These are phyloP conservation scores for Diplodia seriata DNA, from an alignment of 2,329 filamentous ascomycete species.

Conservation along the genomic window DNA sequence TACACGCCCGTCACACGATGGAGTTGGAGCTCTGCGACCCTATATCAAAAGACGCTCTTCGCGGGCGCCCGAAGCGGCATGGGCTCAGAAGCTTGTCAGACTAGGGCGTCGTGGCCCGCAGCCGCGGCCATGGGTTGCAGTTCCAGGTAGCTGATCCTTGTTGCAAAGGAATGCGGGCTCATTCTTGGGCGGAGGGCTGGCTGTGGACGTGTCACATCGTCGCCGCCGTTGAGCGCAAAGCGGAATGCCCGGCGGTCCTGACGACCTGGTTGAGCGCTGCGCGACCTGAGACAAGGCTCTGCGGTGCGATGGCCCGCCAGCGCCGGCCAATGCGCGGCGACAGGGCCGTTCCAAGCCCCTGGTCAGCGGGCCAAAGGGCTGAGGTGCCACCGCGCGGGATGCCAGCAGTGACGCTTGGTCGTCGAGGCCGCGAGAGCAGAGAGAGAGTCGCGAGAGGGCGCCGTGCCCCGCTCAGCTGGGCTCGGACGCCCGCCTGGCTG, in stretches of 20 bases:
- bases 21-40: constrained; percentile 28
- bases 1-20: constrained; percentile 37
- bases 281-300: constrained; percentile 27
- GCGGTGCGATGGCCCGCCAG: constrained; percentile 26
- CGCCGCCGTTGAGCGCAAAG: constrained; percentile 21
- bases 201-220: constrained; percentile 31
- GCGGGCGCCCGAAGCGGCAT: constrained; percentile 38
- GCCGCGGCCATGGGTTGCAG: constrained; percentile 54
- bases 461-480: constrained; percentile 38
- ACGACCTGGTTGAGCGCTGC: constrained; percentile 25
- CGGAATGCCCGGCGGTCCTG: constrained; percentile 18
- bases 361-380: constrained; percentile 27
- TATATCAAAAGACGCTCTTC: constrained; percentile 30
- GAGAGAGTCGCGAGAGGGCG: constrained; percentile 33
- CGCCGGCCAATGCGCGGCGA: constrained; percentile 14
- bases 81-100: constrained; percentile 44
- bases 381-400: background rate
- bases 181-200: constrained; percentile 18
- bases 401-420: no score
- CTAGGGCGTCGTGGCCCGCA: constrained; percentile 52
- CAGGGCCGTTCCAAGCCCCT: constrained; percentile 27
- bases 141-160: constrained; percentile 49
- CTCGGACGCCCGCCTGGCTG: constrained; percentile 30
- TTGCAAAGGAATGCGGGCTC: constrained; percentile 38
- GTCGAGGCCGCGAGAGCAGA: background rate